Conservation (phyloP, 129 eudicot species). For the Arctium minus region DNA sequence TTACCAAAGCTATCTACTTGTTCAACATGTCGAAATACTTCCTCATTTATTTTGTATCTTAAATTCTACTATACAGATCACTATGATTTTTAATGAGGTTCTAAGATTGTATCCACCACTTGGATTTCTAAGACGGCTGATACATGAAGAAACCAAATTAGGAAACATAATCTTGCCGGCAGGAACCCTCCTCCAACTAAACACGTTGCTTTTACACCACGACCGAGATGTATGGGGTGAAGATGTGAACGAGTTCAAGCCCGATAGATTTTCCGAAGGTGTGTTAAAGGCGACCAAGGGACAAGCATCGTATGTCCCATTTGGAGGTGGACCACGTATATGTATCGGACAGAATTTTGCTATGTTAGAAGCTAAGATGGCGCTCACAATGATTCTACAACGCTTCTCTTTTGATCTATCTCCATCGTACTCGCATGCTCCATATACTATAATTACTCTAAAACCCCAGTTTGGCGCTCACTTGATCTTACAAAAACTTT, state of each 20-base stretch:
- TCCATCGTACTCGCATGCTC: constrained; percentile 67
- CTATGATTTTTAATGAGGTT: constrained; percentile 32
- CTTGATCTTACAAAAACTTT: constrained; percentile 31
- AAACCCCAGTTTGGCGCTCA: constrained; percentile 79
- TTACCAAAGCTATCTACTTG: background rate
- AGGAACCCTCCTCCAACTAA: constrained; percentile 37
- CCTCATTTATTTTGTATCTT: background rate
- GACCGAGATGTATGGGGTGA: constrained; percentile 56
- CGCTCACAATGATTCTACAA: constrained; percentile 53
- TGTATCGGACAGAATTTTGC: constrained; percentile 69
- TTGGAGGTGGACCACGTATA: constrained; percentile 69
- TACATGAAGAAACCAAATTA: constrained; percentile 38
- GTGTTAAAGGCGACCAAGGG: constrained; percentile 48
- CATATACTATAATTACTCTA: constrained; percentile 43
- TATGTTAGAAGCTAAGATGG: constrained; percentile 55
- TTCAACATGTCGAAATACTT: background rate
- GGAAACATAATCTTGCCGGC: constrained; percentile 36
- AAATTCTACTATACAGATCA: background rate
- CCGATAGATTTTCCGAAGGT: constrained; percentile 60
- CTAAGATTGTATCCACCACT: constrained; percentile 56
- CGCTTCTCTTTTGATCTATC: constrained; percentile 52
- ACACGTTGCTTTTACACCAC: constrained; percentile 42
- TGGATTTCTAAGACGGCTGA: constrained; percentile 19
- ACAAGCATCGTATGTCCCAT: constrained; percentile 45
- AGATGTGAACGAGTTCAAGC: constrained; percentile 57